phyloP scores from a whole-genome alignment of 2,329 filamentous ascomycete species.

The Fusarium sp. region DNA sequence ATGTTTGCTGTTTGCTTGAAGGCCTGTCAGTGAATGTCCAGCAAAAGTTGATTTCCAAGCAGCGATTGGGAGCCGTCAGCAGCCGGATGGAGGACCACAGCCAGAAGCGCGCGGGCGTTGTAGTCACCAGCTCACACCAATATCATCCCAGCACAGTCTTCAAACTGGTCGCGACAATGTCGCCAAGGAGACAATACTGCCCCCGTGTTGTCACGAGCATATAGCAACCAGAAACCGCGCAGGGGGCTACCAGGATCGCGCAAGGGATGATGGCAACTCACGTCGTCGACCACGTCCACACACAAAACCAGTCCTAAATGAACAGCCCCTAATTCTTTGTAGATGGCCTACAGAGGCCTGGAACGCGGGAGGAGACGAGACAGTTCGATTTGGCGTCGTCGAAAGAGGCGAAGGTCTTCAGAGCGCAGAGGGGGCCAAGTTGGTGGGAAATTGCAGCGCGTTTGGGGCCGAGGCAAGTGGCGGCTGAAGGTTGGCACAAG shows the following conservation, averaged over 20 bases:
- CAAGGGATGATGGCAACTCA: conserved; percentile 38
- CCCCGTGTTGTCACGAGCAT: not conserved
- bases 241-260: conserved; percentile 6
- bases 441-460: conserved; percentile 36
- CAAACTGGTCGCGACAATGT: not conserved
- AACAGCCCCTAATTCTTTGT: conserved; percentile 41
- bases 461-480: conserved; percentile 28
- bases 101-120: not conserved
- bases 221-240: conserved; percentile 13
- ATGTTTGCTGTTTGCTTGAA: conserved; percentile 45
- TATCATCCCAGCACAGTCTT: not conserved
- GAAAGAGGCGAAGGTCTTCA: conserved; percentile 24
- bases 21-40: conserved; percentile 31
- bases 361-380: conserved; percentile 26
- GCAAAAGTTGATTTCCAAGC: not conserved
- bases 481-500: conserved; percentile 23
- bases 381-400: conserved; percentile 20
- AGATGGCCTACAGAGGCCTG: conserved; percentile 42
- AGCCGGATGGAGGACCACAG: not conserved
- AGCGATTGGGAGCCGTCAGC: conserved; percentile 11
- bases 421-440: conserved; percentile 21
- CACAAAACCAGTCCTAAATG: conserved; percentile 33
- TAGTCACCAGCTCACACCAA: not conserved
- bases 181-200: not conserved
- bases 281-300: conserved; percentile 35